phyloP scores from a whole-genome alignment of 2,329 filamentous ascomycete genomes.

The Westerdykella aurantiaca region DNA sequence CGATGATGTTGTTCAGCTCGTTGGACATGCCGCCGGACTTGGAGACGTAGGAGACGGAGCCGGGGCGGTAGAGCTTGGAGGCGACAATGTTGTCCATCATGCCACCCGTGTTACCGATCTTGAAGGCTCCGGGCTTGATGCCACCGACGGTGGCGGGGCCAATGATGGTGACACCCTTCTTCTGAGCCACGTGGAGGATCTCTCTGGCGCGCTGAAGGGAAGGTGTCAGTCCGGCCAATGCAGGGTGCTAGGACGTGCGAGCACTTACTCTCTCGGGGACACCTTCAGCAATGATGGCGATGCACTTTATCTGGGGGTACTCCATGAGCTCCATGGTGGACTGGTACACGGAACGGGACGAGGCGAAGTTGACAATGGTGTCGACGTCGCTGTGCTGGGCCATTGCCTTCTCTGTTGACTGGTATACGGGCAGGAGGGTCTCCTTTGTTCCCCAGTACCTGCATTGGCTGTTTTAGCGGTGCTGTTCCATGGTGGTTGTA shows the following conservation, averaged over 20 bases:
- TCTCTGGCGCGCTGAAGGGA: constrained; percentile 77
- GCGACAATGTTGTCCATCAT: constrained; percentile 99
- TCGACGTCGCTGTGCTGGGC: constrained; percentile 96
- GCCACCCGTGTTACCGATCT: constrained; percentile 99
- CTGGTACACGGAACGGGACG: constrained; percentile 95
- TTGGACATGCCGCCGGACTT: constrained; percentile 99
- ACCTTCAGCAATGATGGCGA: constrained; percentile 99
- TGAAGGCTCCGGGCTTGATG: constrained; percentile 99
- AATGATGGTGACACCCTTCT: constrained; percentile 99
- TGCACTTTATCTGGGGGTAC: constrained; percentile 92
- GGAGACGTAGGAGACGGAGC: constrained; percentile 97
- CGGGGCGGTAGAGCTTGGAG: constrained; percentile 99
- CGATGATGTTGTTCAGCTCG: constrained; percentile 99
- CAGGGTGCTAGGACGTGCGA: neutral
- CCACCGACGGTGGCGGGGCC: constrained; percentile 97
- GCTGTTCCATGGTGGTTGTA: constrained; percentile 3
- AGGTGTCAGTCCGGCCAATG: constrained; percentile 10
- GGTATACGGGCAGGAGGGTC: constrained; percentile 97
- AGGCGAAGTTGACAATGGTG: constrained; percentile 98
- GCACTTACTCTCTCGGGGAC: constrained; percentile 86
- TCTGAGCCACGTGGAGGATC: constrained; percentile 91
- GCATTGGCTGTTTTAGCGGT: constrained; percentile 13
- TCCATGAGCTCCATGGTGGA: constrained; percentile 99
- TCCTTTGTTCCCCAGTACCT: constrained; percentile 99
- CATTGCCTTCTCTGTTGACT: constrained; percentile 85